phyloP scores from a whole-genome alignment of 148 eudicot species.

The Polygonum maritimum region DNA sequence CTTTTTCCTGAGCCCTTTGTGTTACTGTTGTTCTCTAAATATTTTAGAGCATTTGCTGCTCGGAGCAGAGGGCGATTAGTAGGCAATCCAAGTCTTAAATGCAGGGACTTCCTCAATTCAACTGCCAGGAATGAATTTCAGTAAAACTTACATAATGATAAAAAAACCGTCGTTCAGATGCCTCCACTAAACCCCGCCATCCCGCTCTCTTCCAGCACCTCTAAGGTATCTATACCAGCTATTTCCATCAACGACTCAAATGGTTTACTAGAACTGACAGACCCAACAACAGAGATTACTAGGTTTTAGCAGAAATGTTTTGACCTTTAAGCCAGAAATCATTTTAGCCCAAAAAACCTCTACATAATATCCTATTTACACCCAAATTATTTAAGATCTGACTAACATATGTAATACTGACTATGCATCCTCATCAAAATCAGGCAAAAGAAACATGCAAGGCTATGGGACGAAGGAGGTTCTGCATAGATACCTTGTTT shows the following conservation, averaged over 20 bases:
- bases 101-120: conserved; percentile 80
- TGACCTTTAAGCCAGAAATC: not conserved
- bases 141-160: not conserved
- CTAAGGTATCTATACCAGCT: not conserved
- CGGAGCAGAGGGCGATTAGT: conserved; percentile 89
- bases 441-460: not conserved
- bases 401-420: not conserved
- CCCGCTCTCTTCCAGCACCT: not conserved
- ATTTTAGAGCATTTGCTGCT: conserved; percentile 65
- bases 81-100: conserved; percentile 82
- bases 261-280: not conserved
- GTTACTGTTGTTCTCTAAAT: conserved; percentile 29
- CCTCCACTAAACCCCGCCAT: not conserved
- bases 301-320: not conserved
- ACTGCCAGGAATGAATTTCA: conserved; percentile 32
- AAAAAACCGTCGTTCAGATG: not conserved
- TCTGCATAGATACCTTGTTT: conserved; percentile 61
- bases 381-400: not conserved
- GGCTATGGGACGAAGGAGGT: not conserved
- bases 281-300: not conserved
- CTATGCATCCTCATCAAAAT: not conserved
- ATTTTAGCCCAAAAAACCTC: not conserved
- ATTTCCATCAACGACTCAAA: not conserved
- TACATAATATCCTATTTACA: no score
- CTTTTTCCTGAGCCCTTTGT: conserved; percentile 32